These are phyloP conservation scores for Diaporthe aspalathi DNA, from an alignment of 2,329 filamentous ascomycete genomes.

Conservation along the genomic window DNA sequence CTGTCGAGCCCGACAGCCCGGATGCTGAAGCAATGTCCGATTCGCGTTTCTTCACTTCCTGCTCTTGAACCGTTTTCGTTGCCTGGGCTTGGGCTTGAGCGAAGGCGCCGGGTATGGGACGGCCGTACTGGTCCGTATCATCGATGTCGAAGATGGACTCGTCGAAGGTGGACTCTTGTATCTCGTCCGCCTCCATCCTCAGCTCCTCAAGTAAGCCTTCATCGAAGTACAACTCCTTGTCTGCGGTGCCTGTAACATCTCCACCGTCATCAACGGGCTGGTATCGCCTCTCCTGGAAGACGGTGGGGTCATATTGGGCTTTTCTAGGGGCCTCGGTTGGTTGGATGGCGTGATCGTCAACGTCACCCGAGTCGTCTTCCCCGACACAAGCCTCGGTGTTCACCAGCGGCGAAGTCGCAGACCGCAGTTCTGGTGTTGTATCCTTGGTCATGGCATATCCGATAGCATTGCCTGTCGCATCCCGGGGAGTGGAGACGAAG, in stretches of 20 bases:
- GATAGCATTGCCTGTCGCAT: constrained; percentile 65
- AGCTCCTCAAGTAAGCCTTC: constrained; percentile 64
- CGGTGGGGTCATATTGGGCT: constrained; percentile 40
- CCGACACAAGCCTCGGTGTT: constrained; percentile 14
- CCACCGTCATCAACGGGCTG: constrained; percentile 32
- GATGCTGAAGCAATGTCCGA: constrained; percentile 62
- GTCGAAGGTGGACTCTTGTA: constrained; percentile 71
- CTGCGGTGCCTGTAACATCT: constrained; percentile 40
- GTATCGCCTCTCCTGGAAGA: constrained; percentile 37
- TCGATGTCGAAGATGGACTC: constrained; percentile 79
- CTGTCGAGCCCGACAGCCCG: constrained; percentile 62
- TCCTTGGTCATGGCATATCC: constrained; percentile 67
- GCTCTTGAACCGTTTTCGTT: constrained; percentile 51
- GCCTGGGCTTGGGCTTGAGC: constrained; percentile 64
- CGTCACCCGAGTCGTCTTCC: constrained; percentile 40
- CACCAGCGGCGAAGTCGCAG: constrained; percentile 38
- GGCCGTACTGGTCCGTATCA: constrained; percentile 71
- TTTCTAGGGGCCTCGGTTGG: constrained; percentile 44
- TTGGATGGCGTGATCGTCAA: constrained; percentile 58
- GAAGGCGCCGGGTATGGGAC: constrained; percentile 69
- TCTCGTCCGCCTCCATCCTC: constrained; percentile 61
- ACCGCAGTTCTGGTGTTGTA: constrained; percentile 47
- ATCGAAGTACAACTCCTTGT: constrained; percentile 78
- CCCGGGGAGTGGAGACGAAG: constrained; percentile 64
- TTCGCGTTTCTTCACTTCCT: constrained; percentile 54